Base-by-base conservation (phyloP, 2,329 filamentous ascomycete species). In the Lizonia empirigonia region DNA sequence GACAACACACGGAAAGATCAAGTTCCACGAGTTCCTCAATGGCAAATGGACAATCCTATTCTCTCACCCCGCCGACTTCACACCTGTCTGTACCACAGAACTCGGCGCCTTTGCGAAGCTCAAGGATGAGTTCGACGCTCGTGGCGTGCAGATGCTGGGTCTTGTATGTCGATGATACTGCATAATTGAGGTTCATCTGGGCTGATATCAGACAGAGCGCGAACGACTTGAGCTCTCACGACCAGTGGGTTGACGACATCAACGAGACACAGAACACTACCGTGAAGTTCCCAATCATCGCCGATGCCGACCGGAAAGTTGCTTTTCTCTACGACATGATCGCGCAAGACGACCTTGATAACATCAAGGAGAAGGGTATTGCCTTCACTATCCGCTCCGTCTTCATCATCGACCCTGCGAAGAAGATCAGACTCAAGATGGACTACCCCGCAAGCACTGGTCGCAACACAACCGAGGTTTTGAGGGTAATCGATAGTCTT, bases 311-410 rank as follows among this genome's bases (percentile, higher is more conserved):
- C 59, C 75, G 77, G 60, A 72, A 76, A 46, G 74, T 80, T 42
- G 77, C 78, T 26, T 78, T 71, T 57, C 69, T 77, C 15, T 80
- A 79, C 68, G 78, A 80, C 62, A 79, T 80, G 78, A 74, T 80
- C 53, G 77, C 78, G 55, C 75, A 80, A 63, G 77, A 79, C 53
- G 78, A 80, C 53, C 77, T 82, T 53, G 82, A 82, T 70, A 82
- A 82, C 64, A 76, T 85, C 52, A 76, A 82, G 47, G 57, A 66
- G 50, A 78, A 77, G 67, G 77, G 74, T 64, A 89, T 93, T 65
- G 91, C 91, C 49, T 93, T 96, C 78, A 96, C 92, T 65, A 96
- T 97, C 78, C 90, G 92, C 69, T 91, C 89, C 65, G 92, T 96
- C 72, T 96, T 95, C 82, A 82, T 96, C 78, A 94, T 96, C 75